These are phyloP conservation scores for Micractinium sp. DNA, from an alignment of 139 green algal genomes.

Conservation along the genomic window DNA sequence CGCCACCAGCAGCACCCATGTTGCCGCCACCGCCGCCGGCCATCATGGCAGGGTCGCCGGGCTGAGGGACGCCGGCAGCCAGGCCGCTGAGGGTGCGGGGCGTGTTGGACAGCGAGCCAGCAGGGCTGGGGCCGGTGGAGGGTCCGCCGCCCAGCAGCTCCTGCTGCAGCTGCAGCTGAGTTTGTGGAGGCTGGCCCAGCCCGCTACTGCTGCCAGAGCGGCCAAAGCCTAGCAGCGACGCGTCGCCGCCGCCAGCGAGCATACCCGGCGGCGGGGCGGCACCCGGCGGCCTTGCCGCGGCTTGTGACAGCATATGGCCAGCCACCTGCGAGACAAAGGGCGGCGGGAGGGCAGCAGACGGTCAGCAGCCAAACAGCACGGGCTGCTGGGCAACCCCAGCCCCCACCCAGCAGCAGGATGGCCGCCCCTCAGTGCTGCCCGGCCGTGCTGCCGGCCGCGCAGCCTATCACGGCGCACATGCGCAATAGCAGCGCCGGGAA, in stretches of 20 bases:
- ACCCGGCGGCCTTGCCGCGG: slow-evolving; percentile 5
- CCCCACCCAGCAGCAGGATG: no score
- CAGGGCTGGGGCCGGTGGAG: not conserved
- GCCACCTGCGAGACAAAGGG: not conserved
- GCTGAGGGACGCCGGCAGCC: not conserved
- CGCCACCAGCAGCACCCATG: not conserved
- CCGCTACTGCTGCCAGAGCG: not conserved
- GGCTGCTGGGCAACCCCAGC: not conserved
- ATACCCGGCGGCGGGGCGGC: not conserved
- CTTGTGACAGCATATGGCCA: slow-evolving; percentile 7
- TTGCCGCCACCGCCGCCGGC: not conserved
- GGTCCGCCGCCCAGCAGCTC: slow-evolving; percentile 1
- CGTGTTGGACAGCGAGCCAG: slow-evolving; percentile 19
- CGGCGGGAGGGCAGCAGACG: not conserved
- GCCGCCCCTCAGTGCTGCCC: no score
- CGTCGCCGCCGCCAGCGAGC: not conserved
- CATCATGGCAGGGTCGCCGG: not conserved
- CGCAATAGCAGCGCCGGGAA: no score
- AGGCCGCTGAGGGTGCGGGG: slow-evolving; percentile 17
- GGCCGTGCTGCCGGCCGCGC: no score
- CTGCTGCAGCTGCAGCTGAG: slow-evolving; percentile 13
- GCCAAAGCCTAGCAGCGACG: not conserved
- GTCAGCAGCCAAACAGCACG: not conserved
- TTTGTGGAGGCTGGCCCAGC: not conserved
- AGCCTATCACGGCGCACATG: no score